phyloP scores from a whole-genome alignment of 2,329 filamentous ascomycete species.

The Parafenestella ontariensis region DNA sequence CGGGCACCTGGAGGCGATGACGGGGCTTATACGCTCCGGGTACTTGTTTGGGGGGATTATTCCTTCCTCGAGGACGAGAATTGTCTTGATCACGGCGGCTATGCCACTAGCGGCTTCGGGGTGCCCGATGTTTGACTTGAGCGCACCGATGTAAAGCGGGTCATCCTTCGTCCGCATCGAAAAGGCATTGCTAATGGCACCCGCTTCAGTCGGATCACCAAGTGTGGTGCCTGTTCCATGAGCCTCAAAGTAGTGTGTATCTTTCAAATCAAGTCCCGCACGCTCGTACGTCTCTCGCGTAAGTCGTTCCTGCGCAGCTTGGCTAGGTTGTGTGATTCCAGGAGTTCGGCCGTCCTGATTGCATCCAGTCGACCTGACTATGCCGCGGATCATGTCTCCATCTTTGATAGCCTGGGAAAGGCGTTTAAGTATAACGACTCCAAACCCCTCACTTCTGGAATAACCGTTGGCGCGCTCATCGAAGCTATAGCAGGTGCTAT shows the following conservation, averaged over 20 bases:
- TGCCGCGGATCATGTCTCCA: slow-evolving; percentile 36
- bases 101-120: slow-evolving; percentile 26
- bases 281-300: slow-evolving; percentile 43
- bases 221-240: slow-evolving; percentile 62
- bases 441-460: slow-evolving; percentile 66
- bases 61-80: slow-evolving; percentile 41
- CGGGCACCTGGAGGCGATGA: too few species aligned
- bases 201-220: slow-evolving; percentile 33
- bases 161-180: too few species aligned
- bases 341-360: slow-evolving; percentile 27
- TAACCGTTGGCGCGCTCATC: slow-evolving; percentile 68
- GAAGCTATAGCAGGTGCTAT: slow-evolving; percentile 40
- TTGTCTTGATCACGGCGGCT: slow-evolving; percentile 32
- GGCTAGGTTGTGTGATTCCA: slow-evolving; percentile 34
- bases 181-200: slow-evolving; percentile 20
- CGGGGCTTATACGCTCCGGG: slow-evolving; percentile 35
- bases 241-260: slow-evolving; percentile 33
- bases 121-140: slow-evolving; percentile 38
- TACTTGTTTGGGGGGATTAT: slow-evolving; percentile 16
- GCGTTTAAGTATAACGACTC: slow-evolving; percentile 33
- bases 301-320: slow-evolving; percentile 53
- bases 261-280: slow-evolving; percentile 41
- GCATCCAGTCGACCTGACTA: slow-evolving; percentile 35
- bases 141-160: too few species aligned
- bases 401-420: slow-evolving; percentile 21